Evolutionary conservation across 805 yeast species (phyloP).

Genomic region (Schwanniomyces sp.): DNA sequence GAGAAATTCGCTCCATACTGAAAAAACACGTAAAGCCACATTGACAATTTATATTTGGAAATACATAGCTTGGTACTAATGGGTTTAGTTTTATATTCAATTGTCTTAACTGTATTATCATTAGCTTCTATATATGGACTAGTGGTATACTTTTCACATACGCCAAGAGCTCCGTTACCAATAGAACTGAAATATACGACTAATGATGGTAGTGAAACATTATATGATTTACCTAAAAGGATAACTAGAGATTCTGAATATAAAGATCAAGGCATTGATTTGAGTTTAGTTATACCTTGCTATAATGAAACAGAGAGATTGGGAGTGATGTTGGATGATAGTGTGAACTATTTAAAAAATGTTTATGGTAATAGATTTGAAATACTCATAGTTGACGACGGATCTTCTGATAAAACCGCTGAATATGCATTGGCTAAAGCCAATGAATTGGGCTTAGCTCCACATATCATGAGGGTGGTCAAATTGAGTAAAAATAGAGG

Average conservation of each 20-base stretch:
- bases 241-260: conserved; percentile 18
- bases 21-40: neutral
- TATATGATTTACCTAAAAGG: conserved; percentile 34
- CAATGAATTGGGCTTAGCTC: conserved; percentile 43
- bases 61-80: neutral
- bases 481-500: conserved; percentile 78
- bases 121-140: conserved; percentile 32
- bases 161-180: conserved; percentile 54
- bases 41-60: neutral
- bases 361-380: conserved; percentile 54
- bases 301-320: conserved; percentile 82
- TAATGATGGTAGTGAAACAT: conserved; percentile 30
- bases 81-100: neutral
- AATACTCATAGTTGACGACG: conserved; percentile 87
- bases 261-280: conserved; percentile 40
- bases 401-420: conserved; percentile 79
- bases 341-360: conserved; percentile 51
- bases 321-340: conserved; percentile 68
- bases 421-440: conserved; percentile 69
- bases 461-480: conserved; percentile 70
- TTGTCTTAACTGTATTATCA: neutral
- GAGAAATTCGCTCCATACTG: neutral
- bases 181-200: conserved; percentile 58
- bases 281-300: conserved; percentile 90
- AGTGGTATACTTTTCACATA: conserved; percentile 56